Conservation (phyloP, 768 basidiomycete species). For the Dioszegia hungarica region DNA sequence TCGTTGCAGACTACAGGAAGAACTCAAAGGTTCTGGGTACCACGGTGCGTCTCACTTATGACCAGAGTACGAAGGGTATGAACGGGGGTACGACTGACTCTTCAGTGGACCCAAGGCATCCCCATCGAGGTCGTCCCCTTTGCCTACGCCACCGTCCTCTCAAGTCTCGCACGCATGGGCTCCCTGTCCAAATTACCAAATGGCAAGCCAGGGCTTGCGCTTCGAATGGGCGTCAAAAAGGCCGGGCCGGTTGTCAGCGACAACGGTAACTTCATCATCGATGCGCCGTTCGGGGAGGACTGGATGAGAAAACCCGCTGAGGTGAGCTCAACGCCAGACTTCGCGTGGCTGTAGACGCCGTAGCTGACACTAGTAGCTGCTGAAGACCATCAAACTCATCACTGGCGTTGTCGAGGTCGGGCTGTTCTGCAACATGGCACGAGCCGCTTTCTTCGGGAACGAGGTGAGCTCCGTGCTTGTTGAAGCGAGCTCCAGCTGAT, state of each 20-base stretch:
- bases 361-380: constrained; percentile 55
- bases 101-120: constrained; percentile 76
- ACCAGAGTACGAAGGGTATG: too few species aligned
- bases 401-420: constrained; percentile 99
- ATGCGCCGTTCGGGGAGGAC: constrained; percentile 77
- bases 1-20: constrained; percentile 95
- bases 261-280: constrained; percentile 96
- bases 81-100: too few species aligned
- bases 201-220: constrained; percentile 55
- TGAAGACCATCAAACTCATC: constrained; percentile 80
- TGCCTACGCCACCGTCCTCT: constrained; percentile 82
- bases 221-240: constrained; percentile 82
- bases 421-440: constrained; percentile 84
- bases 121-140: constrained; percentile 97
- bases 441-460: constrained; percentile 81
- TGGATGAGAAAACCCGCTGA: constrained; percentile 62
- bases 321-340: constrained; percentile 51
- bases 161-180: constrained; percentile 57
- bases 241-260: constrained; percentile 96
- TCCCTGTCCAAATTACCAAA: constrained; percentile 32
- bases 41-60: too few species aligned
- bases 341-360: background rate
- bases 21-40: constrained; percentile 76
- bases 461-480: constrained; percentile 21
- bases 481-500: background rate